Percentiles rank a stretch among this genome's conserved stretches.
Evolutionary conservation across 768 basidiomycete species (phyloP).

Genomic region (Suillus variegatus): DNA sequence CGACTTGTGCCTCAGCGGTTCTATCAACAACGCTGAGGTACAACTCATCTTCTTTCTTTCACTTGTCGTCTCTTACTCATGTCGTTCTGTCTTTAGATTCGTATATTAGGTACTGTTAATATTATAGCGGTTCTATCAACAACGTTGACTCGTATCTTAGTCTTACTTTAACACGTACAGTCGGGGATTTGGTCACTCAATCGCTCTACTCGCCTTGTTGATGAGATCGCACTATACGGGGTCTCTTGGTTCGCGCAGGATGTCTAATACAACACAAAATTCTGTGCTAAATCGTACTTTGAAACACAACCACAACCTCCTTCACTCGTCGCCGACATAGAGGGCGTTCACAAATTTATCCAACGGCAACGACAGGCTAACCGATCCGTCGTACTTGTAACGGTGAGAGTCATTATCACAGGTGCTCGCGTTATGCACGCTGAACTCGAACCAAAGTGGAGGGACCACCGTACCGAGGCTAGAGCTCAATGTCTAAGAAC

Average conservation of each 20-base stretch:
- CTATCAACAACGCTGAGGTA: too few species aligned
- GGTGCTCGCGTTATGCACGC: not conserved
- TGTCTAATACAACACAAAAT: conserved; percentile 35
- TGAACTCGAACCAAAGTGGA: conserved; percentile 68
- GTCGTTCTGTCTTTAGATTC: too few species aligned
- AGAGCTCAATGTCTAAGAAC: conserved; percentile 96
- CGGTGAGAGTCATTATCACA: conserved; percentile 54
- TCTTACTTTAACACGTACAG: too few species aligned
- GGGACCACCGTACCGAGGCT: conserved; percentile 98
- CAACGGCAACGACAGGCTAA: conserved; percentile 61
- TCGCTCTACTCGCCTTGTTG: too few species aligned
- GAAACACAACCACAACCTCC: too few species aligned
- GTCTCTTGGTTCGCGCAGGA: conserved; percentile 6
- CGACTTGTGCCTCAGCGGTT: too few species aligned
- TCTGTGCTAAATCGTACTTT: conserved; percentile 44
- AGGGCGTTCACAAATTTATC: conserved; percentile 68
- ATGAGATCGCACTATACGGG: not conserved
- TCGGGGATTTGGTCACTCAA: too few species aligned
- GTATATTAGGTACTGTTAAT: too few species aligned
- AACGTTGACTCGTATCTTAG: too few species aligned
- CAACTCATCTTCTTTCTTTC: too few species aligned
- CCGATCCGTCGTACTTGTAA: conserved; percentile 88
- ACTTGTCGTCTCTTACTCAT: too few species aligned
- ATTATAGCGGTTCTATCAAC: too few species aligned
- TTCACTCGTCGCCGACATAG: conserved; percentile 48